Conservation (phyloP, 2,329 filamentous ascomycete genomes). For the Fusarium coffeatum region DNA sequence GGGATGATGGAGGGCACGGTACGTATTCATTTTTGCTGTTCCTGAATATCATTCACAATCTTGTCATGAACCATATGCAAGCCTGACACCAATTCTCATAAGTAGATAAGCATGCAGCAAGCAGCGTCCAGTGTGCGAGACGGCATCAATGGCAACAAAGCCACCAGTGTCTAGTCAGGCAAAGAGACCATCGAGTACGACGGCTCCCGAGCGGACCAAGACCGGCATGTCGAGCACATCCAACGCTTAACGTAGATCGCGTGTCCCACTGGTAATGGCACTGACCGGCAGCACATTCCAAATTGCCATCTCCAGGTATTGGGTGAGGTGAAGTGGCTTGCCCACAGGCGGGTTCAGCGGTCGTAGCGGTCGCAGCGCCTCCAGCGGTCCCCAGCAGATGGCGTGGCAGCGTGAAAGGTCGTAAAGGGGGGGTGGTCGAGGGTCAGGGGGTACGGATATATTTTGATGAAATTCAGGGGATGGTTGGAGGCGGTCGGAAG, state of each 20-base stretch:
- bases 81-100: conserved; percentile 9
- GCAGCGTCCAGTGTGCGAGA: background rate
- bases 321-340: conserved; percentile 45
- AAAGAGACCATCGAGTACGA: background rate
- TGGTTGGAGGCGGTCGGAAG: conserved; percentile 24
- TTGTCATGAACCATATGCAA: conserved; percentile 9
- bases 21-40: conserved; percentile 28
- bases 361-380: conserved; percentile 42
- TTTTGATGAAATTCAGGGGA: conserved; percentile 30
- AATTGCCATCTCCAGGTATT: conserved; percentile 37
- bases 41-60: conserved; percentile 35
- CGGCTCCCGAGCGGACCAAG: background rate
- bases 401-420: conserved; percentile 6
- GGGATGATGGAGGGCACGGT: conserved; percentile 17
- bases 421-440: conserved; percentile 19
- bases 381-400: conserved; percentile 26
- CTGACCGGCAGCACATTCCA: conserved; percentile 43
- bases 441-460: conserved; percentile 24
- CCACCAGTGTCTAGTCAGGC: background rate
- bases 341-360: conserved; percentile 40
- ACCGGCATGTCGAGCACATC: conserved; percentile 1
- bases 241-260: conserved; percentile 34
- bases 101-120: background rate
- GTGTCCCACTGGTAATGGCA: conserved; percentile 40
- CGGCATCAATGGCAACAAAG: conserved; percentile 3